Evolutionary conservation across 371 early-diverging fungal species (phyloP).

Genomic region (Mortierella polycephala): DNA sequence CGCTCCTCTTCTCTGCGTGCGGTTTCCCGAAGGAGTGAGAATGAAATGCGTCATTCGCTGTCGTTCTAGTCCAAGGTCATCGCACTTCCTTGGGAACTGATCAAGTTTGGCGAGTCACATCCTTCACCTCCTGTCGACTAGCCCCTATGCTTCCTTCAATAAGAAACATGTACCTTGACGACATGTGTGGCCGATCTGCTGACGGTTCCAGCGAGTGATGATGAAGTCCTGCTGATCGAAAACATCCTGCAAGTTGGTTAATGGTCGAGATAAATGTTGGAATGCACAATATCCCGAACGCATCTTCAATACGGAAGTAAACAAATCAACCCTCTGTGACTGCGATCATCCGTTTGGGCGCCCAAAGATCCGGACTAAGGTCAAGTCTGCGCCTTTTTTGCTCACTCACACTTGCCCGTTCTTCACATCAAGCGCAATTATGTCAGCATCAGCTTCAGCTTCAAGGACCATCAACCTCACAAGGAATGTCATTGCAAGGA

Average conservation of each 20-base stretch:
- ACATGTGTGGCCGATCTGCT: conserved; percentile 33
- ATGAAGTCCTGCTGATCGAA: conserved; percentile 24
- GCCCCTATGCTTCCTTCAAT: not conserved
- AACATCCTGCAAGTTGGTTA: conserved; percentile 19
- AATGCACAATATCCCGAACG: not conserved
- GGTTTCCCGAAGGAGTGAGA: not conserved
- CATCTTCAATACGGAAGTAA: not conserved
- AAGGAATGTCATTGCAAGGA: conserved; percentile 9
- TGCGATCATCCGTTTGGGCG: too few species aligned
- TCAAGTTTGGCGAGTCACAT: too few species aligned
- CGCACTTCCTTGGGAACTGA: too few species aligned
- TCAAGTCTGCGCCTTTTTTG: too few species aligned
- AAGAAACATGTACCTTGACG: conserved; percentile 36
- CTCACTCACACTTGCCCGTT: too few species aligned
- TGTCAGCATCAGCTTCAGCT: conserved; percentile 1
- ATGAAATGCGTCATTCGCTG: too few species aligned
- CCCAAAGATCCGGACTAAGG: too few species aligned
- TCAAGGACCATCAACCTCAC: conserved; percentile 1
- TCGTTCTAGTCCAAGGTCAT: too few species aligned
- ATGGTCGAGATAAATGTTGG: conserved; percentile 3
- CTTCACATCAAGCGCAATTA: not conserved
- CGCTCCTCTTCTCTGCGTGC: not conserved
- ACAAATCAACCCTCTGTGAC: too few species aligned
- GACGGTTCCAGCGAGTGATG: conserved; percentile 26
- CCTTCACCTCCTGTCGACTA: too few species aligned